phyloP scores from a whole-genome alignment of 352 stramenopile species.

The Pythium guiyangense region DNA sequence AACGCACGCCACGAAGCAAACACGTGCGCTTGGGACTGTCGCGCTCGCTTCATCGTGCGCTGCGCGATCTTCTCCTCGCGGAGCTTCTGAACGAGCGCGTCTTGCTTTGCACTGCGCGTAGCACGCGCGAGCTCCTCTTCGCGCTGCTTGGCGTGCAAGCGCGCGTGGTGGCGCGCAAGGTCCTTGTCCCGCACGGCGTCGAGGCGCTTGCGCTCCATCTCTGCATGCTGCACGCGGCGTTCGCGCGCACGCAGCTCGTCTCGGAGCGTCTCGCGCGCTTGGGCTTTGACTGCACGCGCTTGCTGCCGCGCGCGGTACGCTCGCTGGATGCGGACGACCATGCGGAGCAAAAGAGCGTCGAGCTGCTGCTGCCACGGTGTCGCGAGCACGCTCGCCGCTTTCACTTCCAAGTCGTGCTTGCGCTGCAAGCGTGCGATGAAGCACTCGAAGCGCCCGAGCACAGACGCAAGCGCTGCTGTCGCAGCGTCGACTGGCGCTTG shows the following conservation, averaged over 20 bases:
- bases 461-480: slow-evolving; percentile 23
- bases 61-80: slow-evolving; percentile 43
- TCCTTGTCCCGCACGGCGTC: slow-evolving; percentile 52
- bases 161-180: slow-evolving; percentile 45
- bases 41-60: slow-evolving; percentile 20
- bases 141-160: slow-evolving; percentile 44
- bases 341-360: slow-evolving; percentile 56
- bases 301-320: slow-evolving; percentile 46
- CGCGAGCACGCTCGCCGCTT: slow-evolving; percentile 41
- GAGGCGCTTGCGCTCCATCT: slow-evolving; percentile 54
- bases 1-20: slow-evolving; percentile 36
- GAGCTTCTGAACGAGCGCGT: slow-evolving; percentile 41
- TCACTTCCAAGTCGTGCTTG: slow-evolving; percentile 53
- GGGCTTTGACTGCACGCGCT: slow-evolving; percentile 32
- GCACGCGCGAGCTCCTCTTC: slow-evolving; percentile 38
- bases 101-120: slow-evolving; percentile 34
- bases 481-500: slow-evolving; percentile 16
- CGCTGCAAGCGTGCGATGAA: slow-evolving; percentile 47
- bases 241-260: slow-evolving; percentile 51
- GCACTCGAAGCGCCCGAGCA: slow-evolving; percentile 57
- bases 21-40: slow-evolving; percentile 17
- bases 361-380: slow-evolving; percentile 72
- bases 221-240: slow-evolving; percentile 37
- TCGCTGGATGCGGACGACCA: slow-evolving; percentile 71
- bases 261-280: slow-evolving; percentile 44